phyloP scores from a whole-genome alignment of 352 stramenopile genomes.

The Pythium rishiriense region DNA sequence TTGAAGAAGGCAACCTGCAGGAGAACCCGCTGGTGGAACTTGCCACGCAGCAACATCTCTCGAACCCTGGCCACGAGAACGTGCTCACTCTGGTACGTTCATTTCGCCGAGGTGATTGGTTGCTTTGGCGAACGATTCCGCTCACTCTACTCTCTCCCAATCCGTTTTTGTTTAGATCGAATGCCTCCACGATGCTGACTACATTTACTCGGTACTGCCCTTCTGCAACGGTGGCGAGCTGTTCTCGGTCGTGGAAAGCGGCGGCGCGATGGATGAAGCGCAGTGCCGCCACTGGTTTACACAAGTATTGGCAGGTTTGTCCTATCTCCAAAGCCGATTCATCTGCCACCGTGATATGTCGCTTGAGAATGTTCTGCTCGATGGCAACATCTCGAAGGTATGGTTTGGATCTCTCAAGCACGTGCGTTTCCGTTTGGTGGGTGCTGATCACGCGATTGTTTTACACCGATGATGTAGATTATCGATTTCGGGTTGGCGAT shows the following conservation, averaged over 20 bases:
- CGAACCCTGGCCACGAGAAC: constrained; percentile 76
- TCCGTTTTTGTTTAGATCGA: constrained; percentile 53
- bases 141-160: background rate
- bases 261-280: constrained; percentile 72
- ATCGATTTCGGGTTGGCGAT: constrained; percentile 88
- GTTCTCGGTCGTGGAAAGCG: constrained; percentile 82
- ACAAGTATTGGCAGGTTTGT: constrained; percentile 76
- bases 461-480: constrained; percentile 44
- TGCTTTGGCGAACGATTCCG: background rate
- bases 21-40: constrained; percentile 88
- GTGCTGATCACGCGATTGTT: background rate
- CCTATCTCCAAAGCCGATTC: constrained; percentile 81
- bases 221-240: constrained; percentile 86
- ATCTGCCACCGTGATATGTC: constrained; percentile 90
- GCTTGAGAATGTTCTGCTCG: constrained; percentile 83
- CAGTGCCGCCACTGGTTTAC: constrained; percentile 85
- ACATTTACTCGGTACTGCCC: constrained; percentile 83
- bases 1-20: constrained; percentile 84
- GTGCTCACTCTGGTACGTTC: constrained; percentile 78
- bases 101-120: background rate
- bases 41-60: constrained; percentile 83
- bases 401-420: background rate
- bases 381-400: constrained; percentile 84
- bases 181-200: constrained; percentile 81
- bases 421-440: background rate